phyloP scores from a whole-genome alignment of 495 filamentous ascomycete species.

The Tetracladium marchalianum region DNA sequence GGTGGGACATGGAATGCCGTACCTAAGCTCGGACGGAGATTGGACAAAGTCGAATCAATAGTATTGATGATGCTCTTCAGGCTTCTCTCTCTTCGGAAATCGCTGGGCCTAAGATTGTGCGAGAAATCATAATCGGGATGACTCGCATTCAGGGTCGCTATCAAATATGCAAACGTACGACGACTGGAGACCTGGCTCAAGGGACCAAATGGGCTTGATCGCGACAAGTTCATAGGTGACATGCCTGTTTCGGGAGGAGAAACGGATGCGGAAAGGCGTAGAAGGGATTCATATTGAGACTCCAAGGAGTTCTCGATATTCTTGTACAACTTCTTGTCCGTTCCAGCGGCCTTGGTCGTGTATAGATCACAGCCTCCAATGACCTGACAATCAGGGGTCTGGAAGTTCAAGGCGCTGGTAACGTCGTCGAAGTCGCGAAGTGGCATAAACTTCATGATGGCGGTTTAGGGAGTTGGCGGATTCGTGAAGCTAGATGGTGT shows the following conservation, averaged over 20 bases:
- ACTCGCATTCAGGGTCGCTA: conserved; percentile 93
- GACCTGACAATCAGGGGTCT: conserved; percentile 82
- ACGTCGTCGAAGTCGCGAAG: conserved; percentile 80
- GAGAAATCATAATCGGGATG: conserved; percentile 98
- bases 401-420: conserved; percentile 84
- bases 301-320: conserved; percentile 83
- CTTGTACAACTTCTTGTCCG: conserved; percentile 91
- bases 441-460: conserved; percentile 67
- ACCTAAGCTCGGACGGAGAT: conserved; percentile 52
- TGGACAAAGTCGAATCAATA: conserved; percentile 76
- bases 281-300: conserved; percentile 75
- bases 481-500: conserved; percentile 14
- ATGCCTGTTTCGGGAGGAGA: conserved; percentile 61
- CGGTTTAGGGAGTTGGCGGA: background rate
- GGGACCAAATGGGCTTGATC: conserved; percentile 83
- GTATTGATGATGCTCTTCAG: conserved; percentile 67
- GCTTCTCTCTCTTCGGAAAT: conserved; percentile 73
- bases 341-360: conserved; percentile 88
- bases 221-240: conserved; percentile 62
- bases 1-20: conserved; percentile 20
- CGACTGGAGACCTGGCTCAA: conserved; percentile 79
- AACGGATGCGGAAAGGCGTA: conserved; percentile 71
- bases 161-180: conserved; percentile 88
- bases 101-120: conserved; percentile 72
- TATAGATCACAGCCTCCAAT: conserved; percentile 90